Evolutionary conservation across 352 stramenopile species (phyloP).

Genomic region (Albugo candida): DNA sequence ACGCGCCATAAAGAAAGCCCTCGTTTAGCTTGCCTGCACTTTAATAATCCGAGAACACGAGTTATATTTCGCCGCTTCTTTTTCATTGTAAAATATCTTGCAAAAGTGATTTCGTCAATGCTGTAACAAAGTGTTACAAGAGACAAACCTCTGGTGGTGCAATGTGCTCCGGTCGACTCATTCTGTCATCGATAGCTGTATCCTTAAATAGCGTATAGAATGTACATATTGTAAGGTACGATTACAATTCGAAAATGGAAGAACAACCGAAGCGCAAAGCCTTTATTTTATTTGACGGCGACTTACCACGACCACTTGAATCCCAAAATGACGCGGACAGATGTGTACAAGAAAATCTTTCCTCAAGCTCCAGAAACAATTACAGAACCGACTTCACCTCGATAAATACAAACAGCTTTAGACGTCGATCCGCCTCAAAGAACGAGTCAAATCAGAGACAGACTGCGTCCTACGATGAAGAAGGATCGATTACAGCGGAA

Average conservation of each 20-base stretch:
- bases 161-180: slow-evolving; percentile 78
- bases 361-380: no score
- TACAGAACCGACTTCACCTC: no score
- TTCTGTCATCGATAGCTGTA: slow-evolving; percentile 7
- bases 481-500: no score
- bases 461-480: no score
- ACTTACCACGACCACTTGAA: not conserved
- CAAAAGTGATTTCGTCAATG: not conserved
- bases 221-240: not conserved
- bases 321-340: no score
- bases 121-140: not conserved
- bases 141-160: slow-evolving; percentile 51
- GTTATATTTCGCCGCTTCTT: slow-evolving; percentile 86
- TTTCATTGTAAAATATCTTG: slow-evolving; percentile 84
- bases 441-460: no score
- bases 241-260: not conserved
- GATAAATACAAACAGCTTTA: no score
- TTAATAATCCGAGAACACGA: slow-evolving; percentile 83
- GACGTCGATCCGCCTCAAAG: no score
- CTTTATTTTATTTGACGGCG: not conserved
- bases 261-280: not conserved
- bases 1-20: not conserved
- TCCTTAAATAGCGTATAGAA: slow-evolving; percentile 1
- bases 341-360: no score
- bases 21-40: slow-evolving; percentile 49